Evolutionary conservation across 78 protist species (phyloP).

Genomic region (Protostelium mycophagum): DNA sequence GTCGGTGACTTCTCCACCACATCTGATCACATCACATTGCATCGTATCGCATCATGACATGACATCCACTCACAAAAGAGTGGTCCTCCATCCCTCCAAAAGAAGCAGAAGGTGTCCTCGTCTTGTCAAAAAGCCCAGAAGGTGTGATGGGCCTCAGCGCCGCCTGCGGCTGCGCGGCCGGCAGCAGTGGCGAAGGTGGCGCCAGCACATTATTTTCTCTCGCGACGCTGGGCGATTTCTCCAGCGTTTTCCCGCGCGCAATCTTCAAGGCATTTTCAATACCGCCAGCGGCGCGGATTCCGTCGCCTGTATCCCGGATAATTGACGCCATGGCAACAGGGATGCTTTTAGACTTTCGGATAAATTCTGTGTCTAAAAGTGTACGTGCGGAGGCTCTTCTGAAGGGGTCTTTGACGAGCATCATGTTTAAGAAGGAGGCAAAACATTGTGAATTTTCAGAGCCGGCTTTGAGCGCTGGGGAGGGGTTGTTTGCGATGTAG

Average conservation of each 20-base stretch:
- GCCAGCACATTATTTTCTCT: too few relatives aligned
- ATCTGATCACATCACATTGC: too few relatives aligned
- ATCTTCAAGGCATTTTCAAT: not conserved
- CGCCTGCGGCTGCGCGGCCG: too few relatives aligned
- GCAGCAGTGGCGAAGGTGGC: too few relatives aligned
- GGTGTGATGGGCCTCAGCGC: too few relatives aligned
- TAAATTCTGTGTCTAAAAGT: not conserved
- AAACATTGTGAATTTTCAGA: not conserved
- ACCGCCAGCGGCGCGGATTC: not conserved
- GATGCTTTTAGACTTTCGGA: not conserved
- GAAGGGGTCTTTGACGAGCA: not conserved
- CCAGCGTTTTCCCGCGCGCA: not conserved
- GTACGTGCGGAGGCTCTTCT: not conserved
- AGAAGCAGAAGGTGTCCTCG: too few relatives aligned
- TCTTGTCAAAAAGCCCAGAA: too few relatives aligned
- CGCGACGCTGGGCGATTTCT: too few relatives aligned
- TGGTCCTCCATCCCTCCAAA: too few relatives aligned
- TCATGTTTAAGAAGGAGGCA: not conserved
- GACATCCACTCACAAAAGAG: too few relatives aligned
- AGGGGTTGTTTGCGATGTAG: not conserved
- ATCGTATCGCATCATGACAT: too few relatives aligned
- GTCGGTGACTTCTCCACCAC: too few relatives aligned
- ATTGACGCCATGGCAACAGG: not conserved
- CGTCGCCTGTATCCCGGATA: not conserved
- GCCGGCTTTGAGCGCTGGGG: not conserved